Evolutionary conservation across 805 yeast genomes (phyloP).

Genomic region (Kuraishia floccosa): DNA sequence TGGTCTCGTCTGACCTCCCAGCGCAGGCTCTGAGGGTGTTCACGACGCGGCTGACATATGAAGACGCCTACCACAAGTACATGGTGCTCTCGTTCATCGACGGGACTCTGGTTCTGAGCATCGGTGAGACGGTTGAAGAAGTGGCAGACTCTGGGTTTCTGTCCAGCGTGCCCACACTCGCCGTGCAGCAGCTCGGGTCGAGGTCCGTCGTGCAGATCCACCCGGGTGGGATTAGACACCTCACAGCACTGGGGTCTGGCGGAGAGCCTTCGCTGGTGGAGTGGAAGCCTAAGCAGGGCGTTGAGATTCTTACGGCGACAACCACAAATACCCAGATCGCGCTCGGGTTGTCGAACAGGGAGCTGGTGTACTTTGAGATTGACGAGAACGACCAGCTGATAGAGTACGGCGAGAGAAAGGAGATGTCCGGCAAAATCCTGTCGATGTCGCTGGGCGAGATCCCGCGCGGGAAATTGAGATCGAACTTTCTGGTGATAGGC

Average conservation of each 20-base stretch:
- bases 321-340: constrained; percentile 60
- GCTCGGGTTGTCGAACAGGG: constrained; percentile 61
- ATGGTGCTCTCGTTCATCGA: constrained; percentile 55
- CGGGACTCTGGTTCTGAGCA: constrained; percentile 60
- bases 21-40: constrained; percentile 48
- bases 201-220: constrained; percentile 64
- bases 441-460: constrained; percentile 38
- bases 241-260: constrained; percentile 21
- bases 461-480: constrained; percentile 31
- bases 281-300: constrained; percentile 82
- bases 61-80: constrained; percentile 44
- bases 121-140: constrained; percentile 75
- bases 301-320: constrained; percentile 45
- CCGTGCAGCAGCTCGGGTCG: constrained; percentile 56
- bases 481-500: constrained; percentile 59
- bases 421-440: constrained; percentile 38
- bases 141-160: constrained; percentile 56
- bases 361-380: constrained; percentile 74
- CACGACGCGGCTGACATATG: constrained; percentile 38
- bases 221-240: constrained; percentile 55
- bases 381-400: constrained; percentile 53
- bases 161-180: constrained; percentile 47
- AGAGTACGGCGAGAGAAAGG: constrained; percentile 57
- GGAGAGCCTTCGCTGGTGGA: constrained; percentile 27
- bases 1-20: constrained; percentile 74